Evolutionary conservation across 1,284 basidiomycete species (phyloP), one percentile per base, ranked within the genome.

Genomic region (Moniliophthora roreri): DNA sequence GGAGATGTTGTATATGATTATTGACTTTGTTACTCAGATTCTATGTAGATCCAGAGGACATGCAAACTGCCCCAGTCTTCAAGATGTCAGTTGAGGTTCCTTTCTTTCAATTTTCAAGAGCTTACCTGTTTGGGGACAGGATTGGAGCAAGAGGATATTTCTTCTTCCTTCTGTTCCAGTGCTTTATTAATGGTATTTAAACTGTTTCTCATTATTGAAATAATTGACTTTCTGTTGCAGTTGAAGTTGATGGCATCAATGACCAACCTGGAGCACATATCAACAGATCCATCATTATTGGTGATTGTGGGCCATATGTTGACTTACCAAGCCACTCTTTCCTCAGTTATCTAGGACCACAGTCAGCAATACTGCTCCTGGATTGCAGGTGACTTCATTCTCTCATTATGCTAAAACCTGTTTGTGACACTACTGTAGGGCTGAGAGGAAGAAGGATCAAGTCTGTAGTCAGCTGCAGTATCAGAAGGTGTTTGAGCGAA

Each of bases 91-190:
- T 66, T 26, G 2, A 32, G n/a, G 18, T 49, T 7, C 40, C n/a
- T 50, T 49, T 18, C 45, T 53, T 48, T 26, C 15, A 20, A 28
- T 48, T n/a, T 23, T n/a, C n/a, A 16, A 2, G 21, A 10, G 26
- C 13, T 15, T 40, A 34, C 24, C 16, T 36, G 44, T 38, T 26
- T 54, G 28, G 44, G 35, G 2, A 39, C 48, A 91, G 89, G 6
- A 86, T 91, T 52, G 94, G 93, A 16, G 72, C 84, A 2, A 76
- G 91, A 61, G 91, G 88, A 16, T 95, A 94, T 70, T 95, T 95
- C 69, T 95, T 90, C 76, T 98, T 85, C 73, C 75, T 96, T 16
- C 73, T 97, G 0, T 97, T 98, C 76, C 95, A 97, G 63, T 90
- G 92, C 59, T 96, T 96, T 69, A 84, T 91, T 59, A 87, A 88